Base-by-base conservation (phyloP, 2,329 filamentous ascomycete genomes). In the Didymella pinodella region DNA sequence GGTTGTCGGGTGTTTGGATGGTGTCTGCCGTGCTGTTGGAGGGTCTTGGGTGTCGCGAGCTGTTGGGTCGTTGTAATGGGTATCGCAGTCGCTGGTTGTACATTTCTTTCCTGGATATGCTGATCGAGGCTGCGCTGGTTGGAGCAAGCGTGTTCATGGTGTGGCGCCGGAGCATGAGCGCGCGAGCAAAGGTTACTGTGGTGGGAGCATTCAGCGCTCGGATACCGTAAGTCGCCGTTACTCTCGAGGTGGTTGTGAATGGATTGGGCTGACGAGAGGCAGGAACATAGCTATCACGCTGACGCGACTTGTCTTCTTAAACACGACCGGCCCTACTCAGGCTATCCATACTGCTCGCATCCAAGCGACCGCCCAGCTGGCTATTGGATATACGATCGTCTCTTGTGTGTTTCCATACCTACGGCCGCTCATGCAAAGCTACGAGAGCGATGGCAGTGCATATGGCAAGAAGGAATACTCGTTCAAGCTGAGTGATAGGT, bases 111-210 rank as follows among this genome's bases (percentile, higher is more conserved):
- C 38, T 56, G n/a, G 64, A 68, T 25, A 41, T 46, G 22, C 14
- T 58, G 5, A 50, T 65, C 34, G 64, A 68, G 45, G 25, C 54
- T n/a, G 54, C 47, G 16, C 57, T 68, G 32, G 46, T 68, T 32
- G 14, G 44, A 5, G 57, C 50, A 4, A 53, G 55, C 6, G 31
- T 58, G 2, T 59, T 51, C 20, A 45, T 68, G n/a, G 48, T 68
- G 7, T 65, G 41, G 38, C 8, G 22, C 6, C 48, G 61, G 18
- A 50, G 57, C 16, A 65, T 68, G 62, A 7, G 36, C 11, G 34
- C 41, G 1, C 20, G 40, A 11, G 46, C 47, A 2, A 65, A 66
- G 47, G 18, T 45, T 8, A 58, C 57, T 6, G 64, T 68, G n/a
- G 51, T 68, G 2, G 60, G 56, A 11, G 62, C 56, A 0, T 66